Conservation (phyloP, 306 rosid species). For the Lotus japonicus region DNA sequence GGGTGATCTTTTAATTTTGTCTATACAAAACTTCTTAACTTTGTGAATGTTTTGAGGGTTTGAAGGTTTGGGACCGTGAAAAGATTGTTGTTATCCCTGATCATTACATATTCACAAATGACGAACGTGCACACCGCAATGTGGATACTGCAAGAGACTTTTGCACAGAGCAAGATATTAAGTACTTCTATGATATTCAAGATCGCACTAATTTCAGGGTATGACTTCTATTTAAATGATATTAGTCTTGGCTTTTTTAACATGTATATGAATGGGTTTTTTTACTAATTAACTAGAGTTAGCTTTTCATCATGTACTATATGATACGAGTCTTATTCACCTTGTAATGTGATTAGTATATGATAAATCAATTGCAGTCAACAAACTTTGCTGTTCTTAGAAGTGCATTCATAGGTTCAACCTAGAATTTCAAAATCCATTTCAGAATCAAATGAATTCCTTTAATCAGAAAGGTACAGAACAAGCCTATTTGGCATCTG, state of each 20-base stretch:
- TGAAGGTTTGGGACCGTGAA: constrained; percentile 83
- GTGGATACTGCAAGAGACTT: constrained; percentile 78
- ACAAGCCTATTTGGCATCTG: too few relatives aligned
- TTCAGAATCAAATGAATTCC: too few relatives aligned
- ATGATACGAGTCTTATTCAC: too few relatives aligned
- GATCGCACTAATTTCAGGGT: constrained; percentile 82
- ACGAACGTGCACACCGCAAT: constrained; percentile 78
- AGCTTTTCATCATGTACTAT: too few relatives aligned
- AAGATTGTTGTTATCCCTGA: constrained; percentile 82
- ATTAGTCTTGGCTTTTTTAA: not conserved
- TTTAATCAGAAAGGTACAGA: too few relatives aligned
- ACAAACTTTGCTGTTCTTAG: too few relatives aligned
- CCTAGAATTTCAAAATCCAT: too few relatives aligned
- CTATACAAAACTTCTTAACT: not conserved
- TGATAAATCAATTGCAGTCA: too few relatives aligned
- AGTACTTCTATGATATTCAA: constrained; percentile 77
- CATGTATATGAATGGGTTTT: too few relatives aligned
- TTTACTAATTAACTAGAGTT: too few relatives aligned
- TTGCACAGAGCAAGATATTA: constrained; percentile 64
- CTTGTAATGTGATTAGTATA: too few relatives aligned
- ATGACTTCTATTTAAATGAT: not conserved
- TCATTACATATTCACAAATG: constrained; percentile 80
- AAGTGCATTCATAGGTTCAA: too few relatives aligned
- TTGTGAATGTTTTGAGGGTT: not conserved
- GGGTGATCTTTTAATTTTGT: not conserved